Conservation (phyloP, 2,329 filamentous ascomycete species). For the Trichoderma sp. region DNA sequence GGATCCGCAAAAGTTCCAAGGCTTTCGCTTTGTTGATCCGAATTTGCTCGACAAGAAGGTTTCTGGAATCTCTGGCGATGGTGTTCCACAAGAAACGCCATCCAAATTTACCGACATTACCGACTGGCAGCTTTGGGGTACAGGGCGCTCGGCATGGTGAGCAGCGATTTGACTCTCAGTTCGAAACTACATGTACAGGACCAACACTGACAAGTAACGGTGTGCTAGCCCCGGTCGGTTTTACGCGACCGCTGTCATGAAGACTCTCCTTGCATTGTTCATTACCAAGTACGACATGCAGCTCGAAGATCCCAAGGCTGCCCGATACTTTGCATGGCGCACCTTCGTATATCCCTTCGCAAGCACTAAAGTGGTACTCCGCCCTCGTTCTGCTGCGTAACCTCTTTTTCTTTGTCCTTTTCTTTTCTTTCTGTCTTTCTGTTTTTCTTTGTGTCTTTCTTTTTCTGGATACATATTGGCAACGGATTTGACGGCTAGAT, state of each 20-base stretch:
- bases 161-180: neutral
- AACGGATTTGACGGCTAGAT: neutral
- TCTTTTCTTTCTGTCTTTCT: neutral
- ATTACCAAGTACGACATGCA: slow-evolving; percentile 1
- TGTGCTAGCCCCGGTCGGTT: neutral
- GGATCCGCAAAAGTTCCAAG: neutral
- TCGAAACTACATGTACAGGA: neutral
- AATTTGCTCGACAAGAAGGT: neutral
- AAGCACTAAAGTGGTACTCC: neutral
- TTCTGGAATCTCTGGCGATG: neutral
- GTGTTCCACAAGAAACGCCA: neutral
- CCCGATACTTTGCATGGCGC: slow-evolving; percentile 8
- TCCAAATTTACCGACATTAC: neutral
- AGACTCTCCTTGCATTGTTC: neutral
- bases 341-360: neutral
- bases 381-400: neutral
- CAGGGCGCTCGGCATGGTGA: slow-evolving; percentile 8
- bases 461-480: neutral
- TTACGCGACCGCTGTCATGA: slow-evolving; percentile 1
- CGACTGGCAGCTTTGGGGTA: slow-evolving; percentile 10
- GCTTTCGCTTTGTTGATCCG: neutral
- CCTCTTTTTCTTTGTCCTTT: neutral
- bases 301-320: neutral
- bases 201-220: neutral
- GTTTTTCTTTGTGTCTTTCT: neutral